phyloP scores from a whole-genome alignment of 2,329 filamentous ascomycete species.

The Phialophora tarda region DNA sequence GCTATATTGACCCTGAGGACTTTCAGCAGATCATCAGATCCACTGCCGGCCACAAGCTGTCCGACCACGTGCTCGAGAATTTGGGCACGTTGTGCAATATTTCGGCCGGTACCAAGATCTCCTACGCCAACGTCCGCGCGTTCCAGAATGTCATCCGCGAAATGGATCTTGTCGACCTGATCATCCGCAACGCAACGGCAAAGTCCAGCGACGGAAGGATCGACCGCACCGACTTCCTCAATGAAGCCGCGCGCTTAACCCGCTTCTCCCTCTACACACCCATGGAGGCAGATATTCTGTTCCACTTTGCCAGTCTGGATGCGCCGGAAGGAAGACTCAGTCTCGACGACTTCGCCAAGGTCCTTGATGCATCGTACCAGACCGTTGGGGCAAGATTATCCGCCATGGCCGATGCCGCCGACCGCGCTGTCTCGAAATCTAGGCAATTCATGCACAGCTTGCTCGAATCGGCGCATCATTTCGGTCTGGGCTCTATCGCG shows the following conservation, averaged over 20 bases:
- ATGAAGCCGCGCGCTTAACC: slow-evolving; percentile 88
- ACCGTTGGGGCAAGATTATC: slow-evolving; percentile 61
- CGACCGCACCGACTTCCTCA: slow-evolving; percentile 89
- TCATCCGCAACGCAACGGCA: slow-evolving; percentile 82
- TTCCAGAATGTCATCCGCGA: slow-evolving; percentile 98
- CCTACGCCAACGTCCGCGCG: slow-evolving; percentile 94
- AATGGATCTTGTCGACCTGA: slow-evolving; percentile 95
- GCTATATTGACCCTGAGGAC: slow-evolving; percentile 92
- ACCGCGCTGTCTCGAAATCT: slow-evolving; percentile 61
- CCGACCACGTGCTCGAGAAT: slow-evolving; percentile 90
- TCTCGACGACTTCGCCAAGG: slow-evolving; percentile 86
- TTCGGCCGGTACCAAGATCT: slow-evolving; percentile 87
- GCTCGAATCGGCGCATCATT: slow-evolving; percentile 85
- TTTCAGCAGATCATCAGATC: slow-evolving; percentile 97
- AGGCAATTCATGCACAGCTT: slow-evolving; percentile 66
- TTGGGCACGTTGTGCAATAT: slow-evolving; percentile 95
- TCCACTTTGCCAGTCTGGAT: slow-evolving; percentile 95
- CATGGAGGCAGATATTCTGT: slow-evolving; percentile 98
- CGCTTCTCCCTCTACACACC: slow-evolving; percentile 96
- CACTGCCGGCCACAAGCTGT: slow-evolving; percentile 93
- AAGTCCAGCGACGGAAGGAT: slow-evolving; percentile 91
- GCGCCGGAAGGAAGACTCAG: slow-evolving; percentile 84
- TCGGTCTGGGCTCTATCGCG: slow-evolving; percentile 83
- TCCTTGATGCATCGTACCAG: slow-evolving; percentile 92
- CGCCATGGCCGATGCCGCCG: slow-evolving; percentile 46